phyloP scores from a whole-genome alignment of 371 early-diverging fungal species.

The Lichtheimia ramosa region DNA sequence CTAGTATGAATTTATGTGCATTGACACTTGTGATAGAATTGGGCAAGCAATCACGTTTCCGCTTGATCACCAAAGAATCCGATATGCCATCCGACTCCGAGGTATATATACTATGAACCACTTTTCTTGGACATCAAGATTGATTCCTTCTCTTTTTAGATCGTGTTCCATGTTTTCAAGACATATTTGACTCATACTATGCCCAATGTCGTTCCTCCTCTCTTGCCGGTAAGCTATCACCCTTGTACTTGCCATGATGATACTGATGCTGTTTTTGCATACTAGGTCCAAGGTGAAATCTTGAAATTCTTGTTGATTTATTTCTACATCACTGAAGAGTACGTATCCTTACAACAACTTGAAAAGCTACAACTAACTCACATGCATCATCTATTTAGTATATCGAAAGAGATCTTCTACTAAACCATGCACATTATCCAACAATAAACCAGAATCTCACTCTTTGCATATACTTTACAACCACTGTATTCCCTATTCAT shows the following conservation, averaged over 20 bases:
- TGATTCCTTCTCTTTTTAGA: conserved; percentile 6
- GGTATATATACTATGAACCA: neutral
- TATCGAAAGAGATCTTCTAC: conserved; percentile 4
- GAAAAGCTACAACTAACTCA: neutral
- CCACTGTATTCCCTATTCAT: neutral
- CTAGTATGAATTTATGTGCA: neutral
- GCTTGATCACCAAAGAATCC: conserved; percentile 3
- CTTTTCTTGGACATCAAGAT: neutral
- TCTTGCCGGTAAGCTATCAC: conserved; percentile 11
- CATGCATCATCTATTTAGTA: neutral
- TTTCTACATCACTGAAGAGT: conserved; percentile 22
- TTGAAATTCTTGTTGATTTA: conserved; percentile 18
- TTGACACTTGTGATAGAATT: neutral
- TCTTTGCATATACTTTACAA: neutral
- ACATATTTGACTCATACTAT: conserved; percentile 6
- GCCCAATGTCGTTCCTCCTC: conserved; percentile 15
- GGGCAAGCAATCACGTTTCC: conserved; percentile 8
- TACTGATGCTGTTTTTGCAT: neutral
- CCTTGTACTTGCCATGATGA: neutral
- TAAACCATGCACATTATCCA: neutral
- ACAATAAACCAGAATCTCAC: too few relatives aligned
- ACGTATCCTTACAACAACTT: neutral
- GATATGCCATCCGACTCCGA: conserved; percentile 15
- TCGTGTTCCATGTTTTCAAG: conserved; percentile 12
- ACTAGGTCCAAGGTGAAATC: conserved; percentile 16